Conservation (phyloP, 2,329 filamentous ascomycete genomes). For the Botrytis byssoidea region DNA sequence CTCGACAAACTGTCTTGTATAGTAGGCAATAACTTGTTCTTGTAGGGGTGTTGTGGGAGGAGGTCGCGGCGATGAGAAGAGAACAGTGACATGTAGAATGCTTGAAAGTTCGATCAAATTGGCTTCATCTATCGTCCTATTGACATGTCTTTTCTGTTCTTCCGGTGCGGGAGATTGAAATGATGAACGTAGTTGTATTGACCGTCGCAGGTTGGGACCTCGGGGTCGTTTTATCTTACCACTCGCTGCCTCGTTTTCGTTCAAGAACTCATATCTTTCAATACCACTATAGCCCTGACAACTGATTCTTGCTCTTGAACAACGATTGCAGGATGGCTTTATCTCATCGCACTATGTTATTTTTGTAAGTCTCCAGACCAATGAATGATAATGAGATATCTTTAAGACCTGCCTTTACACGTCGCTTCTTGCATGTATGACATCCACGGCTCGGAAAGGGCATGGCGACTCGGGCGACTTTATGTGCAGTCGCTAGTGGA, state of each 20-base stretch:
- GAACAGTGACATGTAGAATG: not conserved
- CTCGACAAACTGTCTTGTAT: not conserved
- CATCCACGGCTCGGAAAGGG: not conserved
- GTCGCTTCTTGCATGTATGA: not conserved
- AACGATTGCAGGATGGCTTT: not conserved
- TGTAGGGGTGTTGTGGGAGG: not conserved
- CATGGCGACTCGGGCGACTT: not conserved
- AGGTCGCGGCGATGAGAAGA: not conserved
- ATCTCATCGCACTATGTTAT: not conserved
- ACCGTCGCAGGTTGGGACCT: not conserved
- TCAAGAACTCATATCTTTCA: not conserved
- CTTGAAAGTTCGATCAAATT: not conserved
- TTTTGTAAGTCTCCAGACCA: not conserved
- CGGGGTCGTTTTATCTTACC: not conserved
- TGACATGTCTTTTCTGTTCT: not conserved
- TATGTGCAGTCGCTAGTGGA: not conserved
- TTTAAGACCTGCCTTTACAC: not conserved
- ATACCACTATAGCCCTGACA: not conserved
- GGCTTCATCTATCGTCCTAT: not conserved
- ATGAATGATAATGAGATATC: not conserved
- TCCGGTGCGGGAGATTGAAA: not conserved
- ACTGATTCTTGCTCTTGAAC: not conserved
- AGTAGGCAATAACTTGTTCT: not conserved
- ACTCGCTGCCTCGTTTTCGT: not conserved
- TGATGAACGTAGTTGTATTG: not conserved